Base-by-base conservation (phyloP, 352 stramenopile species). In the Phytophthora pseudosyringae region DNA sequence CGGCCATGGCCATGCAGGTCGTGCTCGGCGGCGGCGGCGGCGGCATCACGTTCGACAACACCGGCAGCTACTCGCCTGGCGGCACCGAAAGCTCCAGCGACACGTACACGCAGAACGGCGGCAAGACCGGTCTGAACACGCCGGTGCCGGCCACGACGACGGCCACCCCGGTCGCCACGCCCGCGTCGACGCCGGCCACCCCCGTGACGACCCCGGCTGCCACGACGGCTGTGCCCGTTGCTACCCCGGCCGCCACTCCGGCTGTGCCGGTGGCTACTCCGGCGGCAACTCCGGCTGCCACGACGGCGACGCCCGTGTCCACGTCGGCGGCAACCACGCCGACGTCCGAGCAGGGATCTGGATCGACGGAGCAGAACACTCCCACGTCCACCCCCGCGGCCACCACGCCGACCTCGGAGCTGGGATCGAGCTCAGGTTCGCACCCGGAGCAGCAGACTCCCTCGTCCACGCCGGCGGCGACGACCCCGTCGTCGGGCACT, bases 1-100 rank as follows among this genome's bases (percentile, higher is more conserved):
- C 70, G 38, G 70, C 70, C 31, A 46, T 78, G 43, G 70, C 70
- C 57, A 75, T 75, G 65, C 70, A 78, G 54, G 70, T 72, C 16
- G 70, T 75, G n/a, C 66, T 78, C 0, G 70, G 55, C 49, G 70
- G 70, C 33, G 59, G 59, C 29, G 59, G 64, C 51, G 64, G 64
- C 46, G 70, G 70, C 45, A 63, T 77, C 36, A 65, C 46, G 21
- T 75, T 72, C 46, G 44, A 68, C 51, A 67, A 66, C n/a, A 41
- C 53, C 52, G 48, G 59, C 45, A 57, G 45, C 35, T 60, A 63
- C 45, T 48, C 46, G 33, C 52, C 54, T 5, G 48, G 59, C 9
- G 54, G 49, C 32, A 61, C 52, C 0, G 47, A 40, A 4, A 40
- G 32, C 50, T 47, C 43, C 38, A 54, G 12, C 18, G 59, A 67